Evolutionary conservation across 2,329 filamentous ascomycete genomes (phyloP).

Genomic region (Capronia epimyces): DNA sequence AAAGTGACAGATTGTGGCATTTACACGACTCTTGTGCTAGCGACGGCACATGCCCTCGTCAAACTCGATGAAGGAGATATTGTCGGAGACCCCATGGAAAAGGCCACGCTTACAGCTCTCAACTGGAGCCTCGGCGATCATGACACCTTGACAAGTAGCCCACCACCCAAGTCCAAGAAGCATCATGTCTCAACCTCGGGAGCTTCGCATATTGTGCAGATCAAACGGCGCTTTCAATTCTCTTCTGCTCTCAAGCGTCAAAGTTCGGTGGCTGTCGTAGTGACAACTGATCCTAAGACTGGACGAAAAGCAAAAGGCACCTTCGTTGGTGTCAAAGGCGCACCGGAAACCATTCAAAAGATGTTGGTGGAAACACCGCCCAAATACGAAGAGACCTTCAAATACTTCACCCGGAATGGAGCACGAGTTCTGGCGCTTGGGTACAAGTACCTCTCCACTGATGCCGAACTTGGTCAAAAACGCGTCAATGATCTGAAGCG

Average conservation of each 20-base stretch:
- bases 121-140: conserved; percentile 91
- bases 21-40: conserved; percentile 86
- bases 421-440: conserved; percentile 89
- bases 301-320: conserved; percentile 75
- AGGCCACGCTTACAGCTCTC: conserved; percentile 81
- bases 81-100: conserved; percentile 98
- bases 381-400: conserved; percentile 96
- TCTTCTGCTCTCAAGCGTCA: conserved; percentile 94
- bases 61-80: conserved; percentile 95
- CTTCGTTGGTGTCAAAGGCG: conserved; percentile 93
- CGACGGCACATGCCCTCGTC: conserved; percentile 90
- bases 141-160: conserved; percentile 71
- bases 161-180: conserved; percentile 42
- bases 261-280: conserved; percentile 83
- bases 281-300: conserved; percentile 64
- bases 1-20: conserved; percentile 64
- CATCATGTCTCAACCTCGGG: conserved; percentile 42
- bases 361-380: conserved; percentile 79
- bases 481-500: conserved; percentile 92
- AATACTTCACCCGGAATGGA: conserved; percentile 93
- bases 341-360: conserved; percentile 91
- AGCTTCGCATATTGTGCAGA: conserved; percentile 71
- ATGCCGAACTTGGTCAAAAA: conserved; percentile 72
- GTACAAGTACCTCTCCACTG: conserved; percentile 82
- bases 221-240: conserved; percentile 96